Evolutionary conservation across 2,329 filamentous ascomycete genomes (phyloP), one percentile per base, ranked within the genome.

Genomic region (Fusarium tanahbumbuense): DNA sequence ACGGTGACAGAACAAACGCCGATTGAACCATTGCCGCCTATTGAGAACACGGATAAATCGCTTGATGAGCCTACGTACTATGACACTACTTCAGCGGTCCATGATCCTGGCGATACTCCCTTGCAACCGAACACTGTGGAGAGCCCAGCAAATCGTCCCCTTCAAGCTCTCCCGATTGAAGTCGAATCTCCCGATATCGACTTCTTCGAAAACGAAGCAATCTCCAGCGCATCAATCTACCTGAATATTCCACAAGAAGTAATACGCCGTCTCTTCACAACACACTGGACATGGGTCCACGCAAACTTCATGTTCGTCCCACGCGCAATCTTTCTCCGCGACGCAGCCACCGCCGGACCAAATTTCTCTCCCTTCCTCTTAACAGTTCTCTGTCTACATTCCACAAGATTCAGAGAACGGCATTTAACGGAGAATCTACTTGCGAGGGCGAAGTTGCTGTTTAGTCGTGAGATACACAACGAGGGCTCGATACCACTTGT

Each of bases 281-380:
- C 56, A 5, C 56, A 59, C 6, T 59, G 56, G 56, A 59, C 49
- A 1, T 59, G 56, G 56, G 56, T 59, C 0, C 56, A 59, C 16
- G 48, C 56, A 0, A 59, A 59, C 15, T 59, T 59, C 8, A 59
- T 59, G 56, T 59, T 59, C 22, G 49, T 59, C 2, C 56, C 56
- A 3, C 7, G 49, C 3, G 15, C 49, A 13, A 5, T 56, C 0
- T 59, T 59, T 1, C 49, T 59, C 1, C n/a, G 56, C 0, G 56
- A 56, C 4, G 56, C 37, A 8, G 28, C 56, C 2, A 28, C 34
- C 0, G 23, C 49, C 0, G 56, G 56, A 0, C 20, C 54, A 6
- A 44, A 34, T 9, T 59, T 56, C 27, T 59, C 56, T 1, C 37
- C 49, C 0, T 28, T 59, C 5, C 13, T 59, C 0, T 10, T 59